These are phyloP conservation scores for Tetrapisispora taiwanensis DNA, from an alignment of 805 yeast species.

Conservation along the genomic window DNA sequence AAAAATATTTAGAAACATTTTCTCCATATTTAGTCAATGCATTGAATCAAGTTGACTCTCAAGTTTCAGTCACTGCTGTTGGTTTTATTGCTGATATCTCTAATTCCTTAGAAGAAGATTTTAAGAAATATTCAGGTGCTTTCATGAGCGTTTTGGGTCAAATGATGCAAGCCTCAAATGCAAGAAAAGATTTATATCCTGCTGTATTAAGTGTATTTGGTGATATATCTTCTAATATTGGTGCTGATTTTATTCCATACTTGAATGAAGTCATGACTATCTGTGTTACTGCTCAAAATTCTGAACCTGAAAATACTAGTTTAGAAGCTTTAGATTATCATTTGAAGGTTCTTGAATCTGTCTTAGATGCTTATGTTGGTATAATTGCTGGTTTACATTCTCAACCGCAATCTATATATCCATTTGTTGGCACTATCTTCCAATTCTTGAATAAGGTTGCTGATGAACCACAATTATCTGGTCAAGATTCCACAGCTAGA, in stretches of 20 bases:
- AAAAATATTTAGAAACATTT: slow-evolving; percentile 69
- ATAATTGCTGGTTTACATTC: slow-evolving; percentile 81
- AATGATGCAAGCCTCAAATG: slow-evolving; percentile 53
- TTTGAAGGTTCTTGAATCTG: slow-evolving; percentile 65
- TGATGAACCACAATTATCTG: slow-evolving; percentile 47
- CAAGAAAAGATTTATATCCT: slow-evolving; percentile 77
- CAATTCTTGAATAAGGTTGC: slow-evolving; percentile 53
- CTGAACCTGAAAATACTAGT: slow-evolving; percentile 56
- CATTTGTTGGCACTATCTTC: slow-evolving; percentile 61
- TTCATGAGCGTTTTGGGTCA: slow-evolving; percentile 78
- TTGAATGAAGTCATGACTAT: slow-evolving; percentile 70
- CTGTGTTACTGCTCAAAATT: slow-evolving; percentile 53
- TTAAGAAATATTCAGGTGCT: slow-evolving; percentile 65
- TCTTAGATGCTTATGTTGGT: slow-evolving; percentile 93
- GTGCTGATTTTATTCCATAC: slow-evolving; percentile 65
- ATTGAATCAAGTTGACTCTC: slow-evolving; percentile 69
- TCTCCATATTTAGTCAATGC: slow-evolving; percentile 76
- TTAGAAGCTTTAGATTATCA: slow-evolving; percentile 72
- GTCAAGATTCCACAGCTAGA: slow-evolving; percentile 64
- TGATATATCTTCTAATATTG: slow-evolving; percentile 86
- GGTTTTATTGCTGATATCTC: slow-evolving; percentile 92
- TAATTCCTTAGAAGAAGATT: slow-evolving; percentile 69
- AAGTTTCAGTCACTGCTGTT: slow-evolving; percentile 80
- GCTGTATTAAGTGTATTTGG: slow-evolving; percentile 88
- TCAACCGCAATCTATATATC: slow-evolving; percentile 52